Conservation (phyloP, 805 yeast species). For the Nadsonia fulvescens region DNA sequence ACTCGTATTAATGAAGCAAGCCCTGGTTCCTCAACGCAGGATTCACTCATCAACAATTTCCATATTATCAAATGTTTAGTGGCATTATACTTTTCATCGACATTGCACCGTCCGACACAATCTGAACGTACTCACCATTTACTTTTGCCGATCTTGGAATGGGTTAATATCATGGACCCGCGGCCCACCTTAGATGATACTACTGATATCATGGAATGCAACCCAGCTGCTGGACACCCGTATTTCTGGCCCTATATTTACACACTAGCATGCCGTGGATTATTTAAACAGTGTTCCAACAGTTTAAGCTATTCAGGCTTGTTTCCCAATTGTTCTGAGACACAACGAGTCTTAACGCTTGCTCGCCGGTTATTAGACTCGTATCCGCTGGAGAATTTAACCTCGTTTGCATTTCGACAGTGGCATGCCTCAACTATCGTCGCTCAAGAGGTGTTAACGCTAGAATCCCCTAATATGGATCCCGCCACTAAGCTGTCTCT, state of each 20-base stretch:
- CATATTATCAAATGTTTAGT: too few relatives aligned
- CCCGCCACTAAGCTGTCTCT: conserved; percentile 9
- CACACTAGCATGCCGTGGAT: conserved; percentile 8
- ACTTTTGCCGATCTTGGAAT: conserved; percentile 9
- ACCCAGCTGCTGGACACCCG: conserved; percentile 8
- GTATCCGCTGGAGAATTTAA: conserved; percentile 12
- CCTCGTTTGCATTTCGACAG: conserved; percentile 9
- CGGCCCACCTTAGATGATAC: conserved; percentile 9
- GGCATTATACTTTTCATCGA: too few relatives aligned
- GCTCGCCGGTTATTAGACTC: conserved; percentile 11
- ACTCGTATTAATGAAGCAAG: too few relatives aligned
- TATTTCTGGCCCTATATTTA: conserved; percentile 9
- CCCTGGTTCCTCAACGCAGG: too few relatives aligned
- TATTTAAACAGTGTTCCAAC: conserved; percentile 6
- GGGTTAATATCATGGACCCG: conserved; percentile 15
- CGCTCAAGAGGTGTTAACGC: conserved; percentile 8
- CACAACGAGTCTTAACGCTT: conserved; percentile 6
- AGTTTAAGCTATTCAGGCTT: conserved; percentile 5
- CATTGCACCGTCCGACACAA: too few relatives aligned
- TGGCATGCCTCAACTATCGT: conserved; percentile 15
- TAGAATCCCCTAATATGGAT: conserved; percentile 11
- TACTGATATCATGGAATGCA: conserved; percentile 8
- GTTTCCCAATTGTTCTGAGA: conserved; percentile 2
- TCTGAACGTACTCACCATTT: conserved; percentile 3
- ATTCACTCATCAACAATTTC: too few relatives aligned